Base-by-base conservation (phyloP, 2,329 filamentous ascomycete species). In the Myotisia sp. region DNA sequence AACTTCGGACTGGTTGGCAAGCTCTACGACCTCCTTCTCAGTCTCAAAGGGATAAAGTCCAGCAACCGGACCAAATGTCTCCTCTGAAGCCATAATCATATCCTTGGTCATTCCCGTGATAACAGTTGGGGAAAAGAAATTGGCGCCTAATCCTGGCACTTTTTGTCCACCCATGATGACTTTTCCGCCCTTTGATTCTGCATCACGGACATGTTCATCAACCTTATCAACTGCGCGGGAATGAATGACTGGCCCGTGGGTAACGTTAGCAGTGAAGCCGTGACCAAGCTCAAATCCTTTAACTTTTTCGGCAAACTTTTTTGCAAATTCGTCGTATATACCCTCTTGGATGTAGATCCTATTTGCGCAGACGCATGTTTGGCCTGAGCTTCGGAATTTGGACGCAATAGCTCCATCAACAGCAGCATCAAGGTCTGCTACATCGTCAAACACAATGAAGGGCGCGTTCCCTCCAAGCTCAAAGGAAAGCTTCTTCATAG, bases 391-490 rank as follows among this genome's bases (percentile, higher is more conserved):
- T 36, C 90, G 79, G 73, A 95, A 95, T 58, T 95, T 98, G 50
- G 74, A 86, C 16, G 76, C 64, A 35, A 95, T 71, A 30, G 85
- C 85, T 17, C 86, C 87, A 0, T 74, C 63, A 1, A 95, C 84
- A 2, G 90, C 90, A 3, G 66, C 63, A 39, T 94, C 86, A 13
- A 95, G 62, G 52, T 95, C 83, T 13, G 87, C 82, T 10, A 56
- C 55, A 50, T 95, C 87, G 50, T 95, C 85, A 51, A 95, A 95
- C 21, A 95, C 84, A 45, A 95, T 94, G 54, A 94, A 92, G 1
- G 87, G 87, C 0, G 87, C 82, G 55, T 95, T 95, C 30, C 87
- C 90, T 36, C 87, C 87, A 1, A 95, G 77, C 55, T 95, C 87
- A 55, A 93, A 80, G 0, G 82, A 90, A 1, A 82, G 65, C 53